Evolutionary conservation across 306 rosid species (phyloP), one percentile per base, ranked within the genome.

Genomic region (Pyrus communis): DNA sequence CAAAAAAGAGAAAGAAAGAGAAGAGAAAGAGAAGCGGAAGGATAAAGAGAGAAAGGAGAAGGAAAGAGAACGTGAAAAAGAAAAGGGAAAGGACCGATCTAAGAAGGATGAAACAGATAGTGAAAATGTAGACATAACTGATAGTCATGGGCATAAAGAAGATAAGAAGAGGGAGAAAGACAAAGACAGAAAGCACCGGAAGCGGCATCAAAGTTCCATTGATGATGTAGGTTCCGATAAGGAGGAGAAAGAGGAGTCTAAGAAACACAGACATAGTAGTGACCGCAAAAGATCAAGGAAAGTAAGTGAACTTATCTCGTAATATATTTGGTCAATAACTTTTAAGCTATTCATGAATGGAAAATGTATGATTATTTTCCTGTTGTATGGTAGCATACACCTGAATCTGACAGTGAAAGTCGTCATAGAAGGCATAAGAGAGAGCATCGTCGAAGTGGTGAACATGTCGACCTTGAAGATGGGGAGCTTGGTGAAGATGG

Each of bases 401-500:
- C 98, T 60, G 99, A 92, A 71, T 92, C 98, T 51, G 99, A 96
- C 68, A 84, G 83, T 65, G 99, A 91, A 78, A 87, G 70, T 71
- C 87, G 97, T 75, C 96, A 86, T 83, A 96, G 84, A 87, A 89
- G 91, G 78, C 99, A 92, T 76, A 88, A 84, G 92, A 90, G 95
- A 90, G 97, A 95, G 64, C 96, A 90, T 77, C 89, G 93, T 49
- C 93, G 85, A 86, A 82, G 67, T 74, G 91, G 93, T 25, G 94
- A 91, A 65, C 73, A 74, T 21, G 98, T 80, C 27, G 99, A 96
- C 55, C 98, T 96, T 79, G 99, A 96, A 91, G 99, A 96, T 12
- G 99, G 99, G 43, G 99, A 96, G 83, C 88, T 96, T 33, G 98
- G 99, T 7, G 98, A 91, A 77, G 99, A 96, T 77, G 96, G 75